phyloP scores from a whole-genome alignment of 768 basidiomycete genomes.

The Cyclocybe aegerita region DNA sequence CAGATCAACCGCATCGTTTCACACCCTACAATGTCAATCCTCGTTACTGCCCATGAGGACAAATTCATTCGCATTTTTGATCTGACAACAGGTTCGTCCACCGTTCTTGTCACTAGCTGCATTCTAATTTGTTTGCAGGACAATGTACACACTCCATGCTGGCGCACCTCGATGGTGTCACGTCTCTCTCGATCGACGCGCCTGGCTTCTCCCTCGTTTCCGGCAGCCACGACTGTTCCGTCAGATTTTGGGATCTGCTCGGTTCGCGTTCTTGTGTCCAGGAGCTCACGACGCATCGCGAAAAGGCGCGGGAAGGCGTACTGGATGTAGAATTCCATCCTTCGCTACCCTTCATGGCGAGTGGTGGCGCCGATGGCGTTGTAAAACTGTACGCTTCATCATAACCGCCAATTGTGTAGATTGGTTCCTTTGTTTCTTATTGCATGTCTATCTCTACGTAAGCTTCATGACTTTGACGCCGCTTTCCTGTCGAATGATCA shows the following conservation, averaged over 20 bases:
- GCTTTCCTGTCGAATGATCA: constrained; percentile 13
- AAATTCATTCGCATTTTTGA: constrained; percentile 92
- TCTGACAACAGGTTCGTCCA: constrained; percentile 65
- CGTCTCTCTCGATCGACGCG: constrained; percentile 85
- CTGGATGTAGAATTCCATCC: constrained; percentile 85
- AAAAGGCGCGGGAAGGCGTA: constrained; percentile 90
- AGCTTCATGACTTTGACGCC: constrained; percentile 16
- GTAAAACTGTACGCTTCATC: constrained; percentile 90
- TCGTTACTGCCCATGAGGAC: constrained; percentile 93
- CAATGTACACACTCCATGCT: constrained; percentile 89
- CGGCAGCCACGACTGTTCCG: constrained; percentile 89
- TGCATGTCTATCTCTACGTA: constrained; percentile 21
- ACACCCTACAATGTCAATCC: constrained; percentile 85
- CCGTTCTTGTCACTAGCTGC: background rate
- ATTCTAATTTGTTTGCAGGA: constrained; percentile 38
- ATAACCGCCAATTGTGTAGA: constrained; percentile 36
- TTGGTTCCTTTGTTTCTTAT: constrained; percentile 24
- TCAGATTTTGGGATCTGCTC: constrained; percentile 93
- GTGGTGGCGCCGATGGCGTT: constrained; percentile 94
- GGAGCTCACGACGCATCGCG: constrained; percentile 85
- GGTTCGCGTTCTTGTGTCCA: constrained; percentile 81
- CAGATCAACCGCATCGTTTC: constrained; percentile 88
- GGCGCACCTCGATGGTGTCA: constrained; percentile 90
- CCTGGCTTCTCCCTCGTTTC: constrained; percentile 87
- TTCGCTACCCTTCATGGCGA: constrained; percentile 83